A percentile compares a stretch with the other conserved stretches of the same genome.
Evolutionary conservation across 2,329 filamentous ascomycete species (phyloP).

Genomic region (Blastomyces emzantsi): DNA sequence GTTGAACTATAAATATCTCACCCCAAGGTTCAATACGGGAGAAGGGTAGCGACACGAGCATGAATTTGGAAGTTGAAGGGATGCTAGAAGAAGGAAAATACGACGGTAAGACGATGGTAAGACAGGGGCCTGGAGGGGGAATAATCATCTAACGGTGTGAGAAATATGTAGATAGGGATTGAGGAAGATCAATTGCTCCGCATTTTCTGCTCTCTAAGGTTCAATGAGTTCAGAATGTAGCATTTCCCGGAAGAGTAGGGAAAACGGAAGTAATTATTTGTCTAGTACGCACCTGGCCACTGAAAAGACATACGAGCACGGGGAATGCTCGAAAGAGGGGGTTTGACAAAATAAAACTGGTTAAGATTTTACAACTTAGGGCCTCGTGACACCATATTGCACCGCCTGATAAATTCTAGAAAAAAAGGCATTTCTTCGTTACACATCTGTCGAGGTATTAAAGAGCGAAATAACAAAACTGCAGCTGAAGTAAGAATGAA

Average conservation of each 20-base stretch:
- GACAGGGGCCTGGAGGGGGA: too few species aligned
- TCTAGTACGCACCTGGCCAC: background rate
- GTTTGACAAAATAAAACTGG: background rate
- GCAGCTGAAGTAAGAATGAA: background rate
- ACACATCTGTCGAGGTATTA: background rate
- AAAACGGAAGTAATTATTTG: background rate
- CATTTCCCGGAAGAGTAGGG: background rate
- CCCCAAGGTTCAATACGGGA: background rate
- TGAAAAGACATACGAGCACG: background rate
- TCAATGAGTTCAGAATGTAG: background rate
- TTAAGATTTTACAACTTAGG: background rate
- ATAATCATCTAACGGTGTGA: too few species aligned
- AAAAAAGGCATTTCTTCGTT: constrained; percentile 3
- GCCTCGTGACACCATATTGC: background rate
- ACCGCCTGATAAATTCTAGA: background rate
- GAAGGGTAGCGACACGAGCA: background rate
- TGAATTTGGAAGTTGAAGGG: background rate
- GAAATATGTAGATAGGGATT: too few species aligned
- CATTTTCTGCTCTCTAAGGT: background rate
- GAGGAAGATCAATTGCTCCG: background rate
- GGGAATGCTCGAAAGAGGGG: background rate
- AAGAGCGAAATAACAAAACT: background rate
- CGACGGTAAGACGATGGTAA: too few species aligned
- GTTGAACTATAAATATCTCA: too few species aligned
- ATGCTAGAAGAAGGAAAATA: background rate